Base-by-base conservation (phyloP, 768 basidiomycete species). In the Mycena polygramma region DNA sequence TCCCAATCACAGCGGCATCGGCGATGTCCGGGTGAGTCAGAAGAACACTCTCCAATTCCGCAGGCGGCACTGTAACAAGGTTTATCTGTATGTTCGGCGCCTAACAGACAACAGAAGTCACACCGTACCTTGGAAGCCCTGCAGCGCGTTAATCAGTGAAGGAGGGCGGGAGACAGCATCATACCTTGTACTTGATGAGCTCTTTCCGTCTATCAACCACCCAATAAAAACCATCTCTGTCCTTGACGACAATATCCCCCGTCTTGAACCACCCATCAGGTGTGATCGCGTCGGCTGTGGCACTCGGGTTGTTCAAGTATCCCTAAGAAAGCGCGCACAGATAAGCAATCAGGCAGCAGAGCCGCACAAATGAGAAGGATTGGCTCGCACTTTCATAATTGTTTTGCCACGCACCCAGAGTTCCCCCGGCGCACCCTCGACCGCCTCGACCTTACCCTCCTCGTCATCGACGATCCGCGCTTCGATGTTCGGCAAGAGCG, bases 251-350 rank as follows among this genome's bases (percentile, higher is more conserved):
- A 54, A 97, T 87, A 78, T 97, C 96, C 1, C 96, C 94, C 0
- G 95, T 96, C 83, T 92, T 94, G 83, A 95, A 91, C 94, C 94
- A 98, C 6, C 89, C 86, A 60, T 94, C 92, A 0, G 79, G 78
- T 0, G 92, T 93, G 71, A 96, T 91, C 3, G 90, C 79, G 14
- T 89, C 85, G 24, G 81, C 80, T 1, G 94, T 97, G 2, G 95
- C 94, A 26, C 81, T 81, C 2, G 83, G 80, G 70, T 96, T 94
- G 73, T 90, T 90, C 72, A 92, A 79, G 75, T 96, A 96, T 9
- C 94, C 93, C 90, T 91, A 41, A 11, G 15, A 1, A 41, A 11
- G 1, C 11, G 9, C 5, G 41, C 41, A 11, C 4, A 10, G 9
- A 11, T 41, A 11, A 41, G 9, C 13, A 15, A 41, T 10, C 6